Evolutionary conservation across 2,329 filamentous ascomycete species (phyloP), one percentile per base, ranked within the genome.

Genomic region (Magnaporthiopsis incrustans): DNA sequence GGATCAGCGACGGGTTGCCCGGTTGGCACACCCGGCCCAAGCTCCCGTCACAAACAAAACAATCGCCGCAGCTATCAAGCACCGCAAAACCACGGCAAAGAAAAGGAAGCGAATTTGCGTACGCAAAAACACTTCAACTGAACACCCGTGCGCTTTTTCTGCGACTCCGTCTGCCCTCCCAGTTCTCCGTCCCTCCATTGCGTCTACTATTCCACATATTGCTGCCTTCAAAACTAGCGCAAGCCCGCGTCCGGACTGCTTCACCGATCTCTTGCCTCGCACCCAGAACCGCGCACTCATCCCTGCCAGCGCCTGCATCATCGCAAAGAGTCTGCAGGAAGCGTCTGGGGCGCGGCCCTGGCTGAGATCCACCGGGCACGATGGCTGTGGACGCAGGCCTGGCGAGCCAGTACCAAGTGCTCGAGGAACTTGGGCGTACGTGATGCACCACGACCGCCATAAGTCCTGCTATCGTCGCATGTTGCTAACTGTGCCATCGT

Each of bases 341-440:
- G 18, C 22, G 18, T 53, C 44, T 53, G 44, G 44, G 44, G 44
- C 44, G 44, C 44, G 44, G 44, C 44, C 44, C 44, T 18, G n/a
- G 44, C 44, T 53, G 44, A 53, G 44, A 53, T 53, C 44, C 44
- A 53, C 44, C 22, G 44, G 56, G 50, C 57, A 59, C 30, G 26
- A 63, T 63, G 62, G 62, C 62, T 25, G 56, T 63, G 12, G 62
- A 63, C 62, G 62, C 33, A 59, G 62, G 56, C 26, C 62, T 96
- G 81, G 90, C 93, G 71, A 88, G 88, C 73, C 89, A 91, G 74
- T 99, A 97, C 77, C 91, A 97, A 78, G 90, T 98, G 75, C 84
- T 98, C 72, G 94, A 98, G 82, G 95, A 98, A 81, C 84, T 98
- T 72, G 94, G 94, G 73, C 93, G 93, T 96, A 81, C 80, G 91